Conservation (phyloP, 2,329 filamentous ascomycete genomes). For the Polytolypa hystricis region DNA sequence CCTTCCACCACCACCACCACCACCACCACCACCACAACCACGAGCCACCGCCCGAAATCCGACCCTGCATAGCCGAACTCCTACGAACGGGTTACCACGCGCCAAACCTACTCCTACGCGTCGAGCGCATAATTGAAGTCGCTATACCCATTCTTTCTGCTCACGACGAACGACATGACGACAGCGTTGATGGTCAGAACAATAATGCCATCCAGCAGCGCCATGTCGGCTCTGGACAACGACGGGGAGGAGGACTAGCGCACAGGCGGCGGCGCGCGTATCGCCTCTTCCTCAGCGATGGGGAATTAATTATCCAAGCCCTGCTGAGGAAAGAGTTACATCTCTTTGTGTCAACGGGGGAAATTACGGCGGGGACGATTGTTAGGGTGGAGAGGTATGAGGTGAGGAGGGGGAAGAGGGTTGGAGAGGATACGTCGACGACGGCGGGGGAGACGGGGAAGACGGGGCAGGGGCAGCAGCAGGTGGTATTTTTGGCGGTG, state of each 20-base stretch:
- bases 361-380: conserved; percentile 13
- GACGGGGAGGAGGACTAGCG: not conserved
- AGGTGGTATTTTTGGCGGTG: conserved; percentile 18
- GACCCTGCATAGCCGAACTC: conserved; percentile 20
- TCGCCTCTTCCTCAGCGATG: conserved; percentile 17
- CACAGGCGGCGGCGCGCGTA: conserved; percentile 5
- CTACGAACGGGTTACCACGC: conserved; percentile 20
- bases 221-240: not conserved
- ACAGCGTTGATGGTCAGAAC: not conserved
- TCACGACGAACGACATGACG: not conserved
- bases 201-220: too few species aligned
- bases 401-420: conserved; percentile 14
- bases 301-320: conserved; percentile 20
- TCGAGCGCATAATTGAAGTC: conserved; percentile 17
- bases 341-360: conserved; percentile 10
- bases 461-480: conserved; percentile 6
- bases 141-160: conserved; percentile 1
- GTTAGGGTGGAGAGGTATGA: conserved; percentile 15
- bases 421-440: conserved; percentile 7
- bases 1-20: not conserved
- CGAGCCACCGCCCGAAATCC: conserved; percentile 3
- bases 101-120: conserved; percentile 15
- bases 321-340: conserved; percentile 13
- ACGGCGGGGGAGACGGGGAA: not conserved
- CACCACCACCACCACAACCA: not conserved